A percentile compares a stretch with the other conserved stretches of the same genome.
Conservation (phyloP, 2,329 filamentous ascomycete species). For the Ceratocystis destructans region DNA sequence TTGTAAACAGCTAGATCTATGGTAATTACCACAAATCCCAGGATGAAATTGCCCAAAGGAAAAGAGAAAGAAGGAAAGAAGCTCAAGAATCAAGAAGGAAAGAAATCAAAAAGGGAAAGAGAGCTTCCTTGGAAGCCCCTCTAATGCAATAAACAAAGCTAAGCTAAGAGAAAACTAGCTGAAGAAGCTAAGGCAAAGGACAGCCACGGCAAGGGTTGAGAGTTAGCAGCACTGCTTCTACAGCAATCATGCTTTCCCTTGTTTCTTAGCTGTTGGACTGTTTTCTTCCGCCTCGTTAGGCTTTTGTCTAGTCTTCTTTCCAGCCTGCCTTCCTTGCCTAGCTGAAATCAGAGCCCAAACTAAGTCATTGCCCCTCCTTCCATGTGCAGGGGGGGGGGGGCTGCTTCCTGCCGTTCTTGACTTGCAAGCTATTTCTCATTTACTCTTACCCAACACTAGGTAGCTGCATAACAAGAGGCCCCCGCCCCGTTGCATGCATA, state of each 20-base stretch:
- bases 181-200: background rate
- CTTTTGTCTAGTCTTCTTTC: background rate
- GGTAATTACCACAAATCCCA: background rate
- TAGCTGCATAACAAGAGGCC: background rate
- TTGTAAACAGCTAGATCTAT: background rate
- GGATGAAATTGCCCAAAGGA: background rate
- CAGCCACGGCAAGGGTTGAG: background rate
- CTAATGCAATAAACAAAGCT: conserved; percentile 8
- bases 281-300: background rate
- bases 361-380: background rate
- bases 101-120: conserved; percentile 1
- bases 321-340: background rate
- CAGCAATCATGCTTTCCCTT: background rate
- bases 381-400: background rate
- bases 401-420: background rate
- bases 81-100: conserved; percentile 3
- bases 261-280: background rate
- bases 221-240: background rate
- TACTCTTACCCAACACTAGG: background rate
- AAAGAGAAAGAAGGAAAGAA: background rate
- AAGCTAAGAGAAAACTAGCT: background rate
- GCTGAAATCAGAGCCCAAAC: conserved; percentile 1
- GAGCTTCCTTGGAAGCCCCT: background rate
- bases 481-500: background rate
- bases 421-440: background rate